Evolutionary conservation across 2,329 filamentous ascomycete species (phyloP), one percentile per base, ranked within the genome.

Genomic region (Apiospora phragmitis): DNA sequence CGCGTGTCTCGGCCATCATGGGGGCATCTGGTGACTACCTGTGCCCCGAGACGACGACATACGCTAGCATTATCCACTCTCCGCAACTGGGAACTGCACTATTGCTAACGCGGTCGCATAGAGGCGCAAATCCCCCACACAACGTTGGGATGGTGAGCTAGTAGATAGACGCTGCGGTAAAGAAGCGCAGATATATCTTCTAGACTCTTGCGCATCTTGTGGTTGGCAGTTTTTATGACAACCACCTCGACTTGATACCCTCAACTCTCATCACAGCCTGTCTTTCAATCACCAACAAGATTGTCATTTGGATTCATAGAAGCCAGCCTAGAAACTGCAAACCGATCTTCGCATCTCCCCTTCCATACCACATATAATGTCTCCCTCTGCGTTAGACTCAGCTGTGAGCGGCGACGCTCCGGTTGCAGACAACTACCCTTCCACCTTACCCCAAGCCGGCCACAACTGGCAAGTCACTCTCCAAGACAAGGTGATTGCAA

Each of bases 401-500:
- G 65, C 68, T 16, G 66, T 12, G 8, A 35, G 21, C 41, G 45
- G 65, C 43, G 47, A 49, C 32, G 72, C 67, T 35, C 69, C 69
- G 7, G 65, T 70, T 16, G 69, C 38, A 8, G 71, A 74, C 24
- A 74, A 72, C 74, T 77, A 74, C 70, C 74, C 76, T 43, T 79
- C 75, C 73, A 82, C 81, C 3, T 73, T 80, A 4, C 81, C 81
- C 24, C 74, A 75, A 8, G 73, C 77, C 24, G 73, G 74, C 68
- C 80, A 82, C 70, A 77, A 82, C 77, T 82, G 76, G 76, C 75
- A 76, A 70, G 76, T 83, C 55, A 76, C 77, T 11, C 74, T 82
- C 32, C 77, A 79, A 65, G 76, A 77, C 75, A 83, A 83, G 71
- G 79, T 83, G 72, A 82, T 83, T 69, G 77, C 81, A 24, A 81